Base-by-base conservation (phyloP, 345 rosid species). In the Lepidium didymum region DNA sequence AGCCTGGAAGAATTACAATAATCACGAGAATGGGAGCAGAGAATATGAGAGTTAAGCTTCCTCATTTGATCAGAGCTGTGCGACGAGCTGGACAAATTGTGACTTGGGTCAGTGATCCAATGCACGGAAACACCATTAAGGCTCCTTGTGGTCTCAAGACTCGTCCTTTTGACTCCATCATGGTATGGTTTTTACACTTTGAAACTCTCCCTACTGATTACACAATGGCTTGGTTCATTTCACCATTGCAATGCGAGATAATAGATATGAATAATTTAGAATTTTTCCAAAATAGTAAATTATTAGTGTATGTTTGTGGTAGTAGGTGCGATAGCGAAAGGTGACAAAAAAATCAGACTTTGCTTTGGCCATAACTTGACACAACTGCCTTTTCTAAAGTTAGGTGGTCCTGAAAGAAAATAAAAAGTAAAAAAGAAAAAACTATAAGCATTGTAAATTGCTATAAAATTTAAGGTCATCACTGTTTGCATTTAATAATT, bases 101-200 rank as follows among this genome's bases (percentile, higher is more conserved):
- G 69, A 88, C 96, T 15, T 91, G 97, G 96, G 93, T 91, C 69
- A 88, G 96, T 70, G 97, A 91, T 77, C 97, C 97, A 49, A 88
- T 91, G 97, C 97, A 91, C 43, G 97, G 97, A 61, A 91, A 91
- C 89, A 91, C 97, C 74, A 88, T 91, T 47, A 91, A 91, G 81
- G 96, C 96, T 77, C 97, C 97, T n/a, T 86, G 91, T 8, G 97
- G 97, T 70, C 88, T 91, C 59, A 91, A 91, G 81, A 91, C 96
- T 68, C 93, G 97, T 34, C 96, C 97, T 7, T 91, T 91, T 5
- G 97, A 91, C 84, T 63, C 97, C 69, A 91, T 91, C 77, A 77
- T 80, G 90, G 93, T 87, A 78, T 43, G 72, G 42, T 74, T 40
- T 50, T 13, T 10, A n/a, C 19, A 21, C 10, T 31, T 25, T 25